phyloP scores from a whole-genome alignment of 2,329 filamentous ascomycete species.

The Alternaria metachromatica region DNA sequence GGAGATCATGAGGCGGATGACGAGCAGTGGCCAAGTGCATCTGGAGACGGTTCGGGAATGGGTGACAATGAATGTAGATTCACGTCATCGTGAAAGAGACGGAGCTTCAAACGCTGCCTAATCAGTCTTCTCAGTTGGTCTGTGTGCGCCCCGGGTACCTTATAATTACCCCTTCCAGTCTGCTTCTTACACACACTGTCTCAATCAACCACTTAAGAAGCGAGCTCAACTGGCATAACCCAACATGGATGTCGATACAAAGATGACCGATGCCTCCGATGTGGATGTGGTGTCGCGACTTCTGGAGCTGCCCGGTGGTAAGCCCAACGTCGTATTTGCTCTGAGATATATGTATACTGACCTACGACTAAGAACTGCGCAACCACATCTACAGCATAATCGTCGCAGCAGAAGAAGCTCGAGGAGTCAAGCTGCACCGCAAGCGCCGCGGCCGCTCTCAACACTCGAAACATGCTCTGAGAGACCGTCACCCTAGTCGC shows the following conservation, averaged over 20 bases:
- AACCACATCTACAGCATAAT: neutral
- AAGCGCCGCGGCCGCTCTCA: neutral
- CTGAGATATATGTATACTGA: neutral
- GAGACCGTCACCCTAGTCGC: neutral
- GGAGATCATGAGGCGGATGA: neutral
- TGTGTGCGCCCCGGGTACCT: neutral
- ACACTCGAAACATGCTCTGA: neutral
- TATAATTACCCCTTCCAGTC: neutral
- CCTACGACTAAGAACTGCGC: neutral
- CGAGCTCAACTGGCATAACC: neutral
- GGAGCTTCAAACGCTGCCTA: neutral
- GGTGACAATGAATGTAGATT: neutral
- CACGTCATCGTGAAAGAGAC: neutral
- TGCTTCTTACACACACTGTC: neutral
- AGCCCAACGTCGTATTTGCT: neutral
- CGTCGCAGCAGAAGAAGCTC: neutral
- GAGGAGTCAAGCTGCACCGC: neutral
- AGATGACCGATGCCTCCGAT: neutral
- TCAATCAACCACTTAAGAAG: neutral
- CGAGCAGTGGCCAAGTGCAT: neutral
- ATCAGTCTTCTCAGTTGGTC: neutral
- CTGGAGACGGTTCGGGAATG: too few relatives aligned
- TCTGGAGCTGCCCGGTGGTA: neutral
- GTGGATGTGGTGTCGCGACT: neutral
- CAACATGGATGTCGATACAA: neutral